phyloP scores from a whole-genome alignment of 192 early-diverging fungal genomes.

The Polychytrium aggregatum region DNA sequence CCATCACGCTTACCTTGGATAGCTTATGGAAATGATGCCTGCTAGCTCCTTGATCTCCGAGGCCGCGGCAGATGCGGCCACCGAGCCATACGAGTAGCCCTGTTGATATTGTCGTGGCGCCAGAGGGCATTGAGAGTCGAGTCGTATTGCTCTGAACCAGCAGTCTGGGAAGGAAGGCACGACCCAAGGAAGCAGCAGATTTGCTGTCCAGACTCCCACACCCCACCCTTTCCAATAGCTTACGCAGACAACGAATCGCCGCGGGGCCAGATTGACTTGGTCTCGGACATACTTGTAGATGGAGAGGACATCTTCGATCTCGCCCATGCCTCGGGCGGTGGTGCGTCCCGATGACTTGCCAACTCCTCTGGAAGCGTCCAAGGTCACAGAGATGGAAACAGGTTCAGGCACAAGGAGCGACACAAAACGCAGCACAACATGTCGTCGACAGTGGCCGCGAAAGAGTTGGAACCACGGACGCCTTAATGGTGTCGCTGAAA shows the following conservation, averaged over 20 bases:
- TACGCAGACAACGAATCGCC: conserved; percentile 7
- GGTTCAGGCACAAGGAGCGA: too few relatives aligned
- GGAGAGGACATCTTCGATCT: conserved; percentile 14
- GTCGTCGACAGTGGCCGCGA: too few relatives aligned
- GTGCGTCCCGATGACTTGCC: conserved; percentile 15
- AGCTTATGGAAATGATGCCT: conserved; percentile 14
- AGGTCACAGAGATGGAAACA: too few relatives aligned
- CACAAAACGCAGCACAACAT: too few relatives aligned
- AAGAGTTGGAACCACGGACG: neutral
- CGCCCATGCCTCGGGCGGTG: conserved; percentile 8
- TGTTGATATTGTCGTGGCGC: too few relatives aligned
- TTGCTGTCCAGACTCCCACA: neutral
- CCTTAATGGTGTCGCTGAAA: neutral
- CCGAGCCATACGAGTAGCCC: conserved; percentile 22
- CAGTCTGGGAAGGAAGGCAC: too few relatives aligned
- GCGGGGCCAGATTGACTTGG: conserved; percentile 1
- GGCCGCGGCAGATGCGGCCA: conserved; percentile 7
- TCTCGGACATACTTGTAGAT: conserved; percentile 7
- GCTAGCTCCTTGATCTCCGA: conserved; percentile 6
- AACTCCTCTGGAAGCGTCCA: conserved; percentile 13
- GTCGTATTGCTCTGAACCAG: too few relatives aligned
- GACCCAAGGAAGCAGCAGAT: neutral
- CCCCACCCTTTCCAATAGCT: neutral
- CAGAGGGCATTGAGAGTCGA: too few relatives aligned
- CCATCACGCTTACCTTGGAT: conserved; percentile 16